These are phyloP conservation scores for Trichosporon faecale DNA, from an alignment of 1,284 basidiomycete species.

Conservation along the genomic window DNA sequence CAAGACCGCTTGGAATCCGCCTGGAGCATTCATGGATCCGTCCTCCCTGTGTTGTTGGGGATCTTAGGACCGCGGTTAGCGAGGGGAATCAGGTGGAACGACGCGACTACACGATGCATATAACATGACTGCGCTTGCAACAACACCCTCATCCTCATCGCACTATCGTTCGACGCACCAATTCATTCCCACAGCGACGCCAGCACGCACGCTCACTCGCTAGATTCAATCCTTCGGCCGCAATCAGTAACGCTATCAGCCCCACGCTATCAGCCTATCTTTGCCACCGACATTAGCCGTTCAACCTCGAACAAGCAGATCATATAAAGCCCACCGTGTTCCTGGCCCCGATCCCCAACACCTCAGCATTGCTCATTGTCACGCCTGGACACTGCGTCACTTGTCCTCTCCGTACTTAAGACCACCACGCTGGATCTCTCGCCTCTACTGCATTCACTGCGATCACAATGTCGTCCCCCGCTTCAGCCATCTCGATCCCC, in stretches of 20 bases:
- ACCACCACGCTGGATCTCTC: not conserved
- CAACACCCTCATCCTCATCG: not conserved
- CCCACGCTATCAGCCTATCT: not conserved
- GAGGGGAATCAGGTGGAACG: not conserved
- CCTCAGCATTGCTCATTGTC: not conserved
- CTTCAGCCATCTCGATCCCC: not conserved
- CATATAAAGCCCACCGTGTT: not conserved
- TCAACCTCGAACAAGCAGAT: not conserved
- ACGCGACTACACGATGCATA: not conserved
- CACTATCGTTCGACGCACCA: not conserved
- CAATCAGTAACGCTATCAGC: not conserved
- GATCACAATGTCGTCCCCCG: not conserved
- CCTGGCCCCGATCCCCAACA: not conserved
- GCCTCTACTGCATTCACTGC: not conserved
- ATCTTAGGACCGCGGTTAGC: not conserved
- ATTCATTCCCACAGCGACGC: not conserved
- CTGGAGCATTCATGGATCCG: not conserved
- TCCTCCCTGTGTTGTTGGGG: not conserved
- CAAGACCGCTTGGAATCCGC: not conserved
- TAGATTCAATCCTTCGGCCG: not conserved
- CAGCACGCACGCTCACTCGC: not conserved
- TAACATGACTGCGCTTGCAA: not conserved
- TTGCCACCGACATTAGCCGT: constrained; percentile 10
- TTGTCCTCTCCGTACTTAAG: not conserved
- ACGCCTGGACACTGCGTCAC: not conserved